Conservation (phyloP, 208 protist genomes). For the Histomonas meleagridis region DNA sequence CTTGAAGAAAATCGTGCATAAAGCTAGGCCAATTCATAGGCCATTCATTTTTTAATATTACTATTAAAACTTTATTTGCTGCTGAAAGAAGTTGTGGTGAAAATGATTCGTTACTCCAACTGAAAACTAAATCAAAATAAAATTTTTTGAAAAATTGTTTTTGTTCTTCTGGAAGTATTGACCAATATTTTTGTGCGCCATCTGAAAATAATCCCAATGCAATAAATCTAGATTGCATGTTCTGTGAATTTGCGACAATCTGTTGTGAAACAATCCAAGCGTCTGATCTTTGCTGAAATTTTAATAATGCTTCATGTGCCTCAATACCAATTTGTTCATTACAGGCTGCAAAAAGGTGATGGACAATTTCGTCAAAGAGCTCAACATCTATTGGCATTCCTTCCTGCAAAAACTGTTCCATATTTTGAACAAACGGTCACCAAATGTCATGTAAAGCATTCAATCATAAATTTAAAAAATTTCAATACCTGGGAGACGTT, state of each 20-base stretch:
- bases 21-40: slow-evolving; percentile 1
- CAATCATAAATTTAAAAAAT: too few species aligned
- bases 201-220: neutral
- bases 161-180: neutral
- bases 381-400: neutral
- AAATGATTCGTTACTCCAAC: neutral
- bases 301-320: neutral
- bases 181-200: neutral
- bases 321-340: neutral
- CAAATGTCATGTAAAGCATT: too few species aligned
- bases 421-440: too few species aligned
- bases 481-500: too few species aligned
- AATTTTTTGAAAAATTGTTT: neutral
- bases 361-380: neutral
- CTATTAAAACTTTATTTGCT: neutral
- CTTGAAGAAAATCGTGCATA: neutral
- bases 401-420: neutral
- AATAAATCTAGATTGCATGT: neutral
- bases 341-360: neutral
- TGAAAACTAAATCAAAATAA: neutral
- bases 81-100: neutral
- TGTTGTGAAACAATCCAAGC: neutral
- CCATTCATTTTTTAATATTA: slow-evolving; percentile 13
- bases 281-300: neutral
- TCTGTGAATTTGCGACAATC: neutral